A percentile compares a stretch with the other conserved stretches of the same genome.
Evolutionary conservation across 2,329 filamentous ascomycete genomes (phyloP).

Genomic region (Aureobasidium sp.): DNA sequence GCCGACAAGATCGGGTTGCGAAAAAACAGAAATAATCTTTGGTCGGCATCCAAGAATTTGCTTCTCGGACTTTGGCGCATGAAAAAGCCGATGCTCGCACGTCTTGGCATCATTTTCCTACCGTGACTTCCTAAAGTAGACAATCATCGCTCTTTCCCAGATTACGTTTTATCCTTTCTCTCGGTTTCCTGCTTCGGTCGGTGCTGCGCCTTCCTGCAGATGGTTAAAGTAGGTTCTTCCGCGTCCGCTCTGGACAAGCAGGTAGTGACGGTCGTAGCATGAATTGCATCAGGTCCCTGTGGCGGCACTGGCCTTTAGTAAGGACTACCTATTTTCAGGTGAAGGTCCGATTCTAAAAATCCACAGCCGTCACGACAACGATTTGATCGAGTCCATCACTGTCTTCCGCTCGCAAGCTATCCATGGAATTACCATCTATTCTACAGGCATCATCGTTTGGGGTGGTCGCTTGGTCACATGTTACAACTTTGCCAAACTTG

Average conservation of each 20-base stretch:
- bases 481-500: neutral
- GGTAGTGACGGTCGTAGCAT: constrained; percentile 22
- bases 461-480: constrained; percentile 52
- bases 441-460: constrained; percentile 54
- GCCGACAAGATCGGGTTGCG: neutral
- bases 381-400: constrained; percentile 29
- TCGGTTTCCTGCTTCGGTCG: neutral
- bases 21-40: constrained; percentile 7
- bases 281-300: constrained; percentile 33
- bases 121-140: neutral
- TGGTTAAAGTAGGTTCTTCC: neutral
- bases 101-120: neutral
- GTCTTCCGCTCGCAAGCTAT: constrained; percentile 65
- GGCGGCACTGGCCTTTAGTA: constrained; percentile 37
- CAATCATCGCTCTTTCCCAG: neutral
- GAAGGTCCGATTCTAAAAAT: constrained; percentile 38
- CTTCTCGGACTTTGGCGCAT: constrained; percentile 7
- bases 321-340: constrained; percentile 34
- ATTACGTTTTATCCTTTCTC: neutral
- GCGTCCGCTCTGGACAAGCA: neutral
- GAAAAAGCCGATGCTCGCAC: neutral
- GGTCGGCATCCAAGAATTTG: constrained; percentile 2
- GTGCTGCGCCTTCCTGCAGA: neutral
- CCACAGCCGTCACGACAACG: constrained; percentile 27
- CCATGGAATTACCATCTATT: constrained; percentile 59